Evolutionary conservation across 306 rosid genomes (phyloP).

Genomic region (Malus orientalis): DNA sequence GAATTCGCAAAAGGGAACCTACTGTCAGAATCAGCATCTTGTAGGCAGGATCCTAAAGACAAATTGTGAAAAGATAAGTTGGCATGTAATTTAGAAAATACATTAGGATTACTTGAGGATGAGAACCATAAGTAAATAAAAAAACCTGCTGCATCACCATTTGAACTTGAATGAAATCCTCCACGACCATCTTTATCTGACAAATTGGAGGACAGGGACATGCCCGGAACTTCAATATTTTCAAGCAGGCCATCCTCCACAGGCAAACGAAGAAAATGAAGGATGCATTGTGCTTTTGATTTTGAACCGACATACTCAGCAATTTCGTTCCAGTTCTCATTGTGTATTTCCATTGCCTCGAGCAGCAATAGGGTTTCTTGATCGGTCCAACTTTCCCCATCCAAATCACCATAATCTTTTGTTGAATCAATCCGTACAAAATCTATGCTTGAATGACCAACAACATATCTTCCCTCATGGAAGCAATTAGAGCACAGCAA

Average conservation of each 20-base stretch:
- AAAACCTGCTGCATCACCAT: conserved; percentile 69
- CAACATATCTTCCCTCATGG: conserved; percentile 79
- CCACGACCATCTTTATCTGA: conserved; percentile 38
- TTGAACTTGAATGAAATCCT: conserved; percentile 39
- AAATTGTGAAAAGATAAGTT: background rate
- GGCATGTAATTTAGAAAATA: conserved; percentile 26
- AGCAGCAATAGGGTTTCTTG: conserved; percentile 89
- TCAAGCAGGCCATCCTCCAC: conserved; percentile 89
- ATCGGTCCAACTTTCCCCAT: conserved; percentile 91
- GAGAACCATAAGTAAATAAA: conserved; percentile 19
- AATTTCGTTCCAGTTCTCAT: conserved; percentile 96
- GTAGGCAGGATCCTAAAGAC: conserved; percentile 46
- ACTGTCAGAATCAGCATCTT: conserved; percentile 45
- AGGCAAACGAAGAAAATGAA: conserved; percentile 94
- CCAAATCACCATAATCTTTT: conserved; percentile 69
- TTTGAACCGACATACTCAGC: conserved; percentile 88
- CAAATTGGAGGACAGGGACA: conserved; percentile 40
- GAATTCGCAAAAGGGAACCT: conserved; percentile 90
- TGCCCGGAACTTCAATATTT: conserved; percentile 72
- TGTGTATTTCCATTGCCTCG: conserved; percentile 85
- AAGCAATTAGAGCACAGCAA: conserved; percentile 80
- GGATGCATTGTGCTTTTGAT: conserved; percentile 97
- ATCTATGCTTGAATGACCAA: conserved; percentile 87
- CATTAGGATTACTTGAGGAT: conserved; percentile 10
- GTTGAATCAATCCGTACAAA: conserved; percentile 57